Base-by-base conservation (phyloP, 441 rosid species). In the Manihot esculenta region DNA sequence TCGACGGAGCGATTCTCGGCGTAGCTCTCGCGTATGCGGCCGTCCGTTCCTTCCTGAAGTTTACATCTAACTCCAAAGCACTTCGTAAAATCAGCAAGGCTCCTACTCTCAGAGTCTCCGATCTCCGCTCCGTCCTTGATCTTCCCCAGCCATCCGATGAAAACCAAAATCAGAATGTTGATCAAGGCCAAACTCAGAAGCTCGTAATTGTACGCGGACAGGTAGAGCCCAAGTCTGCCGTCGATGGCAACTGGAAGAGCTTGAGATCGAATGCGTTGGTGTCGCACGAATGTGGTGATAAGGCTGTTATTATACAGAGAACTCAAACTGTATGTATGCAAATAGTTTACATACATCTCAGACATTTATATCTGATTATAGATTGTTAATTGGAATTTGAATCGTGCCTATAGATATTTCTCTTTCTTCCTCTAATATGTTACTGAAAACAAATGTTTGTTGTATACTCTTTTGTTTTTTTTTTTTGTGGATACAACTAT, bases 1-100 rank as follows among this genome's bases (percentile, higher is more conserved):
- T 83, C 72, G 98, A 94, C 82, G 97, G 98, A 60, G 97, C 95
- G 23, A 74, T 90, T 45, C 78, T 94, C 48, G 98, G 98, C 6
- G 77, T 80, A 2, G 83, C 88, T 71, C 80, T 94, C 1, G 93
- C 97, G 4, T 84, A 76, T 72, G 75, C 81, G 35, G 90, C 97
- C 65, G 79, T 86, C 15, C 90, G 91, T 17, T 76, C 92, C 24
- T 69, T 82, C 64, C 26, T 79, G 66, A 80, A 79, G 58, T 83
- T 76, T 75, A 78, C 78, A 2, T 79, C 84, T 35, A 71, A 66
- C 72, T 83, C 92, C 72, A 79, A 86, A 24, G 87, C 96, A 23
- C 87, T 91, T 57, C 79, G 76, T 14, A 82, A 77, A 68, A 79
- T 93, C 71, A 83, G 80, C 60, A 65, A 38, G 12, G 85, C 97